phyloP scores from a whole-genome alignment of 2,329 filamentous ascomycete species.

The Neonectria punicea region DNA sequence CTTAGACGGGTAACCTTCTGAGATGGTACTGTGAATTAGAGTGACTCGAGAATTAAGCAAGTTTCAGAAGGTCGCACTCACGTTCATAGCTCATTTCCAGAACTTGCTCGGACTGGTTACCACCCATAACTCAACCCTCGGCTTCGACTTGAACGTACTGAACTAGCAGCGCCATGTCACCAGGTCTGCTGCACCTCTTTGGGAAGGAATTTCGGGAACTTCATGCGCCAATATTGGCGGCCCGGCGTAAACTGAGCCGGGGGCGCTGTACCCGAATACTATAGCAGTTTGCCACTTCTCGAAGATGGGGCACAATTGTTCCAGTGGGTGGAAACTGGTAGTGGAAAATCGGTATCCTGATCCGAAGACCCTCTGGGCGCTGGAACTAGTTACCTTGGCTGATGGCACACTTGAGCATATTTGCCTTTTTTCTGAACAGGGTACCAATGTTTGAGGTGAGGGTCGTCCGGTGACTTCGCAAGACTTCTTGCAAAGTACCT shows the following conservation, averaged over 20 bases:
- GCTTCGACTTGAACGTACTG: neutral
- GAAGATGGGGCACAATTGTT: neutral
- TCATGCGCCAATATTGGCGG: constrained; percentile 1
- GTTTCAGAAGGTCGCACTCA: neutral
- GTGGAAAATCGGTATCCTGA: constrained; percentile 7
- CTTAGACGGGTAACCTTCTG: neutral
- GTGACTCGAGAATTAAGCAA: neutral
- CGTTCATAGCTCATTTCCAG: neutral
- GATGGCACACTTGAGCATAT: neutral
- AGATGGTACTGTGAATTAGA: neutral
- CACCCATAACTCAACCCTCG: neutral
- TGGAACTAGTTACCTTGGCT: neutral
- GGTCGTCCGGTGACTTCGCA: neutral
- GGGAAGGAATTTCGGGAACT: neutral
- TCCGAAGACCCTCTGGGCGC: constrained; percentile 2
- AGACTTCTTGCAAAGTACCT: neutral
- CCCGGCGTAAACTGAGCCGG: neutral
- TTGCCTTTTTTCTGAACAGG: neutral
- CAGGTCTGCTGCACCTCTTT: constrained; percentile 5
- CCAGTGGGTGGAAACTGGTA: neutral
- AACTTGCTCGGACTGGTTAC: neutral
- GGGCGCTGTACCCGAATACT: neutral
- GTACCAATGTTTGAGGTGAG: neutral
- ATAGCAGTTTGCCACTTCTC: neutral
- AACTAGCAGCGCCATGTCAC: neutral